phyloP scores from a whole-genome alignment of 176 grass and related monocot species.

The Aegilops tauschii region DNA sequence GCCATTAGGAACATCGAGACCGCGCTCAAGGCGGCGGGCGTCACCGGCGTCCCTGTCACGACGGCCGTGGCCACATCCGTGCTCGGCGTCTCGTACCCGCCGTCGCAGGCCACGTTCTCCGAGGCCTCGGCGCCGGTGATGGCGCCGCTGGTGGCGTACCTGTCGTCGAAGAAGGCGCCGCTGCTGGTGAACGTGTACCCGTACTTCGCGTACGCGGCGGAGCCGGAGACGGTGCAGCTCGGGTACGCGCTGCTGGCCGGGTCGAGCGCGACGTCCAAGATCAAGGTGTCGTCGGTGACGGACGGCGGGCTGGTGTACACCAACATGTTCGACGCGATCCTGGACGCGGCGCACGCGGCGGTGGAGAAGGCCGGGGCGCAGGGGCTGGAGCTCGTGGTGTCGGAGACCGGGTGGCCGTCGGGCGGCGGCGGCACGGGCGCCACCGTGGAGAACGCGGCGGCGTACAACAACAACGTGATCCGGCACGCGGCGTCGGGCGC shows the following conservation, averaged over 20 bases:
- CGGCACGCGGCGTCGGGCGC: slow-evolving; percentile 28
- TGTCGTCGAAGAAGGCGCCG: slow-evolving; percentile 43
- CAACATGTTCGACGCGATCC: slow-evolving; percentile 95
- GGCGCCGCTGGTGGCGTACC: slow-evolving; percentile 46
- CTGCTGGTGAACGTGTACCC: slow-evolving; percentile 85
- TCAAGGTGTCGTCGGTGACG: neutral
- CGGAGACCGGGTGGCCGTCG: slow-evolving; percentile 95
- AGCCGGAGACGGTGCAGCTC: slow-evolving; percentile 40
- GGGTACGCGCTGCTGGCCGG: slow-evolving; percentile 72
- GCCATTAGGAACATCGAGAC: slow-evolving; percentile 71
- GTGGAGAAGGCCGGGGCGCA: slow-evolving; percentile 67
- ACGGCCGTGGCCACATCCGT: slow-evolving; percentile 58
- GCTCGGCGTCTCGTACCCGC: slow-evolving; percentile 63
- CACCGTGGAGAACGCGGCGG: slow-evolving; percentile 69
- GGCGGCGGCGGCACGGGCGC: slow-evolving; percentile 55
- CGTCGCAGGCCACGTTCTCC: slow-evolving; percentile 65
- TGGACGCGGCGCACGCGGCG: slow-evolving; percentile 79
- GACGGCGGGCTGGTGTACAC: slow-evolving; percentile 69
- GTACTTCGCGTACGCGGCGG: slow-evolving; percentile 65
- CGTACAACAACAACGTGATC: slow-evolving; percentile 85
- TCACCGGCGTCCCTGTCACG: slow-evolving; percentile 58
- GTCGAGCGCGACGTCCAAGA: slow-evolving; percentile 6
- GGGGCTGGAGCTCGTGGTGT: slow-evolving; percentile 66
- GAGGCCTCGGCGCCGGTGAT: slow-evolving; percentile 44
- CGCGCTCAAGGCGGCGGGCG: slow-evolving; percentile 40